A percentile compares a stretch with the other conserved stretches of the same genome.
Evolutionary conservation across 2,329 filamentous ascomycete species (phyloP).

Genomic region (Paraphaeosphaeria sporulosa): DNA sequence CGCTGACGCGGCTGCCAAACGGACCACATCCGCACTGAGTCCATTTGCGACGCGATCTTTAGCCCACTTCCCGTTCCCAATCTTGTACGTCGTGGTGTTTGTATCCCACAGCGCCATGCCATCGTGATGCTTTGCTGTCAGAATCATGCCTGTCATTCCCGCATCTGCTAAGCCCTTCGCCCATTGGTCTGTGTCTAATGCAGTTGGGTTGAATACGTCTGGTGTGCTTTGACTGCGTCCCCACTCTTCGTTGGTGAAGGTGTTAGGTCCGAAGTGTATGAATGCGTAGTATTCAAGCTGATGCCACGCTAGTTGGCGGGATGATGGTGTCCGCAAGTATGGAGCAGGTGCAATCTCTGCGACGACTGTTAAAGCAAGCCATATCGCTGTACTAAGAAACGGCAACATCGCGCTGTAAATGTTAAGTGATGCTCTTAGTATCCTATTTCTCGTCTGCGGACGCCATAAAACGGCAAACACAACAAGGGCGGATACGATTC

Average conservation of each 20-base stretch:
- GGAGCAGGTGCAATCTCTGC: constrained; percentile 15
- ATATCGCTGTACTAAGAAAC: background rate
- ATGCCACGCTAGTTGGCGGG: constrained; percentile 23
- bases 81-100: constrained; percentile 44
- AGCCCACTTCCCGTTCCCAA: constrained; percentile 43
- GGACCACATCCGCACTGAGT: constrained; percentile 41
- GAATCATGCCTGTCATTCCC: constrained; percentile 46
- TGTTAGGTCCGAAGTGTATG: constrained; percentile 28
- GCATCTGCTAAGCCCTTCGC: constrained; percentile 27
- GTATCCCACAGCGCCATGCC: constrained; percentile 49
- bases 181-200: constrained; percentile 26
- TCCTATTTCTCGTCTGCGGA: background rate
- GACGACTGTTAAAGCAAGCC: background rate
- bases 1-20: constrained; percentile 42
- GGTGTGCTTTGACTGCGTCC: constrained; percentile 21
- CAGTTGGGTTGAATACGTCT: constrained; percentile 22
- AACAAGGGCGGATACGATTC: background rate
- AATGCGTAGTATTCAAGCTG: constrained; percentile 23
- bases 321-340: constrained; percentile 20
- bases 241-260: constrained; percentile 28
- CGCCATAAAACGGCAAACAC: background rate
- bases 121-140: constrained; percentile 50
- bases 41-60: constrained; percentile 31
- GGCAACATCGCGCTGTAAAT: background rate
- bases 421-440: background rate